Evolutionary conservation across 192 early-diverging fungal species (phyloP).

Genomic region (Podila epigama): DNA sequence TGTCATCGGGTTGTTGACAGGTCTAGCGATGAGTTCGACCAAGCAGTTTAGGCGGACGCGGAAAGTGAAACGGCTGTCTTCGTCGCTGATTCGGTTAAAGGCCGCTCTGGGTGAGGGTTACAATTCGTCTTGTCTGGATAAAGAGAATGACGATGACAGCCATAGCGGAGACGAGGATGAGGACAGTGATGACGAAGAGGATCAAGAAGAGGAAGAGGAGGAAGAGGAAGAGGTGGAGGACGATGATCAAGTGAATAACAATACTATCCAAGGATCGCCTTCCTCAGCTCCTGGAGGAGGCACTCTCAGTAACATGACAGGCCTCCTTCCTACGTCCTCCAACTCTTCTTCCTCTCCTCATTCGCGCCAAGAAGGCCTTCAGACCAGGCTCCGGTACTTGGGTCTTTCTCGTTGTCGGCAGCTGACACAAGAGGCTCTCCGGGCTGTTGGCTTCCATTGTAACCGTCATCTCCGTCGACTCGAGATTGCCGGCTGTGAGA

Average conservation of each 20-base stretch:
- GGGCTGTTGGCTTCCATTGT: conserved; percentile 36
- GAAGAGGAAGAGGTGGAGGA: neutral
- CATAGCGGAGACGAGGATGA: conserved; percentile 19
- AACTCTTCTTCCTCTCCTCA: neutral
- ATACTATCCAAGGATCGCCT: neutral
- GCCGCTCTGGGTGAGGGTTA: conserved; percentile 24
- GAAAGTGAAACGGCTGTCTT: conserved; percentile 14
- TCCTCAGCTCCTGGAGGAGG: neutral
- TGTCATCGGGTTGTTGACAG: conserved; percentile 27
- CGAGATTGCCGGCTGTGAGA: conserved; percentile 54
- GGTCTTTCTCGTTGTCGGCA: conserved; percentile 53
- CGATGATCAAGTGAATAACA: neutral
- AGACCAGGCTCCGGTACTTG: conserved; percentile 44
- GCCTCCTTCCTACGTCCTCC: neutral
- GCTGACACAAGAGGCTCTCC: conserved; percentile 46
- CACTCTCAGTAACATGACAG: too few species aligned
- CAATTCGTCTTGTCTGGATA: neutral
- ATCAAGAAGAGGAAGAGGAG: conserved; percentile 11
- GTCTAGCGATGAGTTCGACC: conserved; percentile 12
- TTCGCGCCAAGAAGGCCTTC: conserved; percentile 11
- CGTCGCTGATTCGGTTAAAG: conserved; percentile 19
- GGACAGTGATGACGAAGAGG: conserved; percentile 14
- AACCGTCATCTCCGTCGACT: conserved; percentile 50
- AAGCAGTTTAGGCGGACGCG: conserved; percentile 23
- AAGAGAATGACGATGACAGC: conserved; percentile 12